phyloP scores from a whole-genome alignment of 345 rosid genomes.

The Dipteronia dyeriana region DNA sequence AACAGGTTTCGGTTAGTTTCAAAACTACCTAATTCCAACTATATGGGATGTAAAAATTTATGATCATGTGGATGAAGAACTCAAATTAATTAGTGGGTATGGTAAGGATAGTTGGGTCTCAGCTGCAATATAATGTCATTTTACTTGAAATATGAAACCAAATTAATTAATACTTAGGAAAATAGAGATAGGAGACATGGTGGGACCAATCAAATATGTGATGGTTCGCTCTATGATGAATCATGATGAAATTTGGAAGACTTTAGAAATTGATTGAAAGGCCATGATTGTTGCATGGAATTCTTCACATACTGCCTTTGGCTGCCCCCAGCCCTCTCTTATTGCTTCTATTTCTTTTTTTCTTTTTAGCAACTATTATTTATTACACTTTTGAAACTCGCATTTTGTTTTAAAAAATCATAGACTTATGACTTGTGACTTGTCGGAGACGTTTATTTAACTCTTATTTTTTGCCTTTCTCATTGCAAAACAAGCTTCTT shows the following conservation, averaged over 20 bases:
- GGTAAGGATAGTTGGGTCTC: slow-evolving; percentile 50
- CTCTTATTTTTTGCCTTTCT: neutral
- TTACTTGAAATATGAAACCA: neutral
- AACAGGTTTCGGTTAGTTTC: too few species aligned
- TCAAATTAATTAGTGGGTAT: slow-evolving; percentile 32
- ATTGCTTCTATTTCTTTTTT: slow-evolving; percentile 44
- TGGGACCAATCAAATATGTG: slow-evolving; percentile 61
- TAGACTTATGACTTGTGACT: slow-evolving; percentile 2
- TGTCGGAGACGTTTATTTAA: slow-evolving; percentile 48
- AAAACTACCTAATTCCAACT: neutral
- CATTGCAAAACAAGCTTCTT: neutral
- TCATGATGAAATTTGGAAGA: slow-evolving; percentile 69
- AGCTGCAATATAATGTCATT: slow-evolving; percentile 21
- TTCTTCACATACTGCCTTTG: slow-evolving; percentile 50
- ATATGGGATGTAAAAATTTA: neutral
- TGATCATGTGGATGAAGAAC: slow-evolving; percentile 1
- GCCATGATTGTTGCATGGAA: slow-evolving; percentile 96
- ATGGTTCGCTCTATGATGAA: slow-evolving; percentile 54
- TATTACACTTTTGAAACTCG: slow-evolving; percentile 53
- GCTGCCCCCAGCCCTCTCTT: slow-evolving; percentile 36
- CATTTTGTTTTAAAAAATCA: slow-evolving; percentile 25
- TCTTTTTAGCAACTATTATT: slow-evolving; percentile 31
- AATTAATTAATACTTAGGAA: neutral
- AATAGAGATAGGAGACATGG: slow-evolving; percentile 37
- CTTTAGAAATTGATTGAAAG: slow-evolving; percentile 59